Evolutionary conservation across 2,329 filamentous ascomycete species (phyloP), one percentile per base, ranked within the genome.

Genomic region (Penicillium sp.): DNA sequence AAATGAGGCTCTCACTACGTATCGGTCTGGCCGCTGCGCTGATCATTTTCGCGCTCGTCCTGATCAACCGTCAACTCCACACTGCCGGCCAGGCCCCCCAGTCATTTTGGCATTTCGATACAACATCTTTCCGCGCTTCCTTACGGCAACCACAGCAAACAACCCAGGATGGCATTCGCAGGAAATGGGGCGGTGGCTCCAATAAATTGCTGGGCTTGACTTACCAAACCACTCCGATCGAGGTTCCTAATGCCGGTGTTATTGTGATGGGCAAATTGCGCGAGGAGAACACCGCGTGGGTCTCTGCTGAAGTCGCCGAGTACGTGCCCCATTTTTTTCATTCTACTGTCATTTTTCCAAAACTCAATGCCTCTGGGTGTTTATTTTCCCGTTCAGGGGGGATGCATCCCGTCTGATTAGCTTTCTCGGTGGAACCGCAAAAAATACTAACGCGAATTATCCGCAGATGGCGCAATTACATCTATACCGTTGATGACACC

Each of bases 211-310:
- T 65, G 58, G 48, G 54, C 13, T n/a, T 66, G 19, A 46, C 46
- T 2, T 73, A 66, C 45, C 66, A 71, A 42, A 68, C 61, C 6
- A 71, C 66, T 3, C 61, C 63, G 10, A 72, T 73, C 21, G 63
- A 66, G 37, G 67, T 70, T 3, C 69, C 70, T 2, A 71, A 73
- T 59, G 71, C 76, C 47, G 74, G 76, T n/a, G 69, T 72, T 14
- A 74, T 79, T 49, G 73, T 79, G 9, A 77, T 81, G 68, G 79
- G 76, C 37, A 77, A 74, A 59, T 60, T 77, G 35, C 64, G 71
- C 31, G 64, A 63, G 3, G 78, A 81, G 59, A 74, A 81, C 57
- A 78, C 78, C 1, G 64, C 70, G n/a, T 82, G 80, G 80, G 74
- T 81, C 1, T 65, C 67, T 14, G 65, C 68, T 16, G 71, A 79